These are phyloP conservation scores for Zasmidium angulare DNA, from an alignment of 2,329 filamentous ascomycete species.

Conservation along the genomic window DNA sequence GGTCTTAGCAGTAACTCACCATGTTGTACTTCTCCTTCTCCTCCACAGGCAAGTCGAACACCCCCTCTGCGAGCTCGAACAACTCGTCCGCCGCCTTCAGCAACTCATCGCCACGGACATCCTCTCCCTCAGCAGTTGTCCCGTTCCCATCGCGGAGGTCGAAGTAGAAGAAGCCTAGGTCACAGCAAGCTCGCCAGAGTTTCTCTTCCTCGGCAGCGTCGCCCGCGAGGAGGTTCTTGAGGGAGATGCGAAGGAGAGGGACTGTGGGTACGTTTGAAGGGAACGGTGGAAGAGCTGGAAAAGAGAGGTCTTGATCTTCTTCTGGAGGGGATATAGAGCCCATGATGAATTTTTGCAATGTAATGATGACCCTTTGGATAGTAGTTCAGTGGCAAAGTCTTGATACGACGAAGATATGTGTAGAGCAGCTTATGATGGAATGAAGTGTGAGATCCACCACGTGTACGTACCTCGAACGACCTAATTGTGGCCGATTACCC, in stretches of 20 bases:
- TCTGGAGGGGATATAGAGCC: slow-evolving; percentile 1
- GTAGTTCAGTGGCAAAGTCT: too few relatives aligned
- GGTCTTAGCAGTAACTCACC: slow-evolving; percentile 23
- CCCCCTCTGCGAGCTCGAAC: slow-evolving; percentile 46
- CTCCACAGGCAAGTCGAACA: slow-evolving; percentile 50
- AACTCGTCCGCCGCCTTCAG: slow-evolving; percentile 46
- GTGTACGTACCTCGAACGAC: not conserved
- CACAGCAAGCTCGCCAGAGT: slow-evolving; percentile 35
- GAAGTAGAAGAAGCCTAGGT: slow-evolving; percentile 60
- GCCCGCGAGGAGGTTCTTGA: slow-evolving; percentile 39
- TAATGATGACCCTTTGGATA: too few relatives aligned
- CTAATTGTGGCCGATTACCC: not conserved
- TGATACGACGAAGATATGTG: too few relatives aligned
- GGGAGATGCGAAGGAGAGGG: slow-evolving; percentile 45
- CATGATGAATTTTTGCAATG: too few relatives aligned
- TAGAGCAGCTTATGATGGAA: not conserved
- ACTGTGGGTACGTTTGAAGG: slow-evolving; percentile 44
- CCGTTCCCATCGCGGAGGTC: slow-evolving; percentile 40
- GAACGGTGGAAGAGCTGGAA: slow-evolving; percentile 38
- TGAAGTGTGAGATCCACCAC: not conserved
- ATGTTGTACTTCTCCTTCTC: slow-evolving; percentile 60
- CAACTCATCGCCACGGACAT: slow-evolving; percentile 40
- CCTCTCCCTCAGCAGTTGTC: not conserved
- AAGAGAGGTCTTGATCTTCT: slow-evolving; percentile 14
- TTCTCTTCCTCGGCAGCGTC: slow-evolving; percentile 37